These are phyloP conservation scores for Aurinia saxatilis DNA, from an alignment of 345 rosid genomes.

Conservation along the genomic window DNA sequence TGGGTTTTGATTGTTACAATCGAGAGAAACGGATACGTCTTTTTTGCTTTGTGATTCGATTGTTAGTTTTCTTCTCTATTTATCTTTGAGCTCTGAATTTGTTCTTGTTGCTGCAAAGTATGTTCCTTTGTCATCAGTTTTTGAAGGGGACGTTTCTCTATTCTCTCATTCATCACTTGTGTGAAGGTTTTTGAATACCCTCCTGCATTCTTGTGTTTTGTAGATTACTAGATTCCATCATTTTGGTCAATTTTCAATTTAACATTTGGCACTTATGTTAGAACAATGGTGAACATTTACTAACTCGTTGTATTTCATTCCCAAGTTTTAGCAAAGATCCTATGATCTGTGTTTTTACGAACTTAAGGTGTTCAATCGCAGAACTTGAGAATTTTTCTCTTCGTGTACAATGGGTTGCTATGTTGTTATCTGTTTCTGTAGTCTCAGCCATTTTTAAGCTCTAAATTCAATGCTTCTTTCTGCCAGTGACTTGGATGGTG, in stretches of 20 bases:
- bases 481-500: neutral
- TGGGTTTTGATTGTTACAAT: neutral
- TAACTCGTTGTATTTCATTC: too few relatives aligned
- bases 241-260: too few relatives aligned
- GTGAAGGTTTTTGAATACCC: neutral
- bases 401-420: neutral
- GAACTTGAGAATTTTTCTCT: neutral
- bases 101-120: neutral
- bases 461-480: neutral
- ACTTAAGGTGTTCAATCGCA: neutral
- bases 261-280: too few relatives aligned
- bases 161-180: too few relatives aligned
- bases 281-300: too few relatives aligned
- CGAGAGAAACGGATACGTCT: neutral
- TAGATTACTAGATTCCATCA: neutral
- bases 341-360: neutral
- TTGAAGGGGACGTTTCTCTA: too few relatives aligned
- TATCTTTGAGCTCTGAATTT: conserved; percentile 1
- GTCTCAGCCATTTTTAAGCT: neutral
- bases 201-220: neutral
- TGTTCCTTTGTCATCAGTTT: neutral
- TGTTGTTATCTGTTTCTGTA: neutral
- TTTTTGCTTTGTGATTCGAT: neutral
- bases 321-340: too few relatives aligned
- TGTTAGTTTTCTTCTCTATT: neutral